Conservation (phyloP, 768 basidiomycete species). For the Phylloporus sp. region DNA sequence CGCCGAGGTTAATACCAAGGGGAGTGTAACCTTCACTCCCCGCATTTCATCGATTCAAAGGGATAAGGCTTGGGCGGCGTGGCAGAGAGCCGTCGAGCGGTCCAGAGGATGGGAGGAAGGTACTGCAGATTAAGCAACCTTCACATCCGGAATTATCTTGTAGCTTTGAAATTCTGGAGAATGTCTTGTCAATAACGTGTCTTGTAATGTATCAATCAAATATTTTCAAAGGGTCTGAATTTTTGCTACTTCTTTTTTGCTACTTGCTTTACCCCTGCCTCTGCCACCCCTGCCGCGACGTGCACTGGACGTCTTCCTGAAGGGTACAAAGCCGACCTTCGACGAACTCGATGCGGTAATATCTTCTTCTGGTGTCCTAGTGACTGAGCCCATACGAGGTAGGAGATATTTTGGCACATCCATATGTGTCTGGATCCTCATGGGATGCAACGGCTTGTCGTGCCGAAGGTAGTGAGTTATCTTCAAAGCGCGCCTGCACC, state of each 20-base stretch:
- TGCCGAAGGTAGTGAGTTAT: conserved; percentile 91
- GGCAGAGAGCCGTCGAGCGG: conserved; percentile 87
- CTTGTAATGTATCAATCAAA: conserved; percentile 43
- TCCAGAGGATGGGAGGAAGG: conserved; percentile 79
- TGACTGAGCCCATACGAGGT: conserved; percentile 60
- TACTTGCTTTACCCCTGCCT: conserved; percentile 32
- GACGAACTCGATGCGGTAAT: conserved; percentile 7
- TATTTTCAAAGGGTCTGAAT: conserved; percentile 79
- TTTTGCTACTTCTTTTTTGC: conserved; percentile 58
- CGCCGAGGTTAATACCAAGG: conserved; percentile 80
- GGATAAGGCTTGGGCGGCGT: conserved; percentile 66
- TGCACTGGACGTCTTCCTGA: conserved; percentile 51
- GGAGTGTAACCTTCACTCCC: conserved; percentile 68
- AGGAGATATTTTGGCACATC: conserved; percentile 93
- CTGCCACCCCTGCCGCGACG: conserved; percentile 55
- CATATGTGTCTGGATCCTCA: conserved; percentile 88
- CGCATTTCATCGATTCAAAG: conserved; percentile 48
- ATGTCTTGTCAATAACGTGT: background rate
- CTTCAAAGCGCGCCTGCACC: conserved; percentile 90
- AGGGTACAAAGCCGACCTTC: conserved; percentile 63
- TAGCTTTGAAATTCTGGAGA: background rate
- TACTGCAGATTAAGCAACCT: conserved; percentile 24
- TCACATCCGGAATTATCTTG: background rate
- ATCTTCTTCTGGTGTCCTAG: conserved; percentile 34
- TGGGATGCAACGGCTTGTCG: conserved; percentile 91